Evolutionary conservation across 257 asterid species (phyloP), one percentile per base, ranked within the genome.

Genomic region (Verbena officinalis): DNA sequence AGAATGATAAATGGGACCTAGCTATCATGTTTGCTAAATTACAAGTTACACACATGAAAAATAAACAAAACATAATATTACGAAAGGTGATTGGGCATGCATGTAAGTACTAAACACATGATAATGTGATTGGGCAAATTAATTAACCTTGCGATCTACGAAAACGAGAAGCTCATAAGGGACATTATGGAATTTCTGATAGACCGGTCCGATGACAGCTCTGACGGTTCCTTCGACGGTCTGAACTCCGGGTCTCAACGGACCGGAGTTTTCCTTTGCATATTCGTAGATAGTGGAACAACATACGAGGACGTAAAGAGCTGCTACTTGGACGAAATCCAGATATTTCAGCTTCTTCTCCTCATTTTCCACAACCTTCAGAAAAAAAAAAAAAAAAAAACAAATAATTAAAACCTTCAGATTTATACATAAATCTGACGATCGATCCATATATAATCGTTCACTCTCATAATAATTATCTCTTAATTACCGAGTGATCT

Each of bases 91-190:
- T n/a, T n/a, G n/a, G n/a, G n/a, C n/a, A n/a, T n/a, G n/a, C n/a
- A n/a, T n/a, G n/a, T n/a, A n/a, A 27, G 5, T 27, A 36, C n/a
- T 22, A 38, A 53, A 60, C 36, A 59, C 13, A 33, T n/a, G n/a
- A 27, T 17, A 39, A n/a, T 7, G 22, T 5, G 13, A 36, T 42
- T 6, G 5, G 14, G 51, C 55, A 46, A 62, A n/a, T n/a, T n/a
- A n/a, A n/a, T n/a, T n/a, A n/a, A 87, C 97, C 97, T 87, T 87
- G 55, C 80, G 78, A 82, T 90, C 96, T 11, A 78, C 69, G 67
- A 90, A 85, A 68, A 59, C 65, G 83, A 90, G 96, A 39, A 90
- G 84, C 17, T 80, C 73, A 36, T 80, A 60, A 4, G 97, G 96
- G 0, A 85, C 74, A 59, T 63, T 33, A 1, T 60, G 87, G 67